Conservation (phyloP, 441 rosid genomes). For the Jatropha podagrica region DNA sequence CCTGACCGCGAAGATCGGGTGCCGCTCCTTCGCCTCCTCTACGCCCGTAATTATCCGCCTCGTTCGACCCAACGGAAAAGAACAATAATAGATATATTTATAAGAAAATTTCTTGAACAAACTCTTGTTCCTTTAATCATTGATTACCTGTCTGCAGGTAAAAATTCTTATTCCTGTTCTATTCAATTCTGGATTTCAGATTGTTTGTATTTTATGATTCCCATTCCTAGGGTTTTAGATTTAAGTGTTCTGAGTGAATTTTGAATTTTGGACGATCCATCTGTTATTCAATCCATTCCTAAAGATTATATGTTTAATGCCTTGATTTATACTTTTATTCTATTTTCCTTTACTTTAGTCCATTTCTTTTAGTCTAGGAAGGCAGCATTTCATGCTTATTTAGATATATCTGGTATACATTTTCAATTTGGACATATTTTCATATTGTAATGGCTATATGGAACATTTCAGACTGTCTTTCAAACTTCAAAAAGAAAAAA, state of each 20-base stretch:
- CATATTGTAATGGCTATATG: too few relatives aligned
- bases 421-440: too few relatives aligned
- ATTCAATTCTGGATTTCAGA: background rate
- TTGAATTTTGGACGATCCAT: background rate
- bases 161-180: background rate
- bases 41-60: constrained; percentile 10
- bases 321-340: background rate
- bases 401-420: background rate
- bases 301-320: background rate
- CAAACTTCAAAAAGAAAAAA: too few relatives aligned
- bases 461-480: too few relatives aligned
- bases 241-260: background rate
- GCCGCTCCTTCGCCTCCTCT: constrained; percentile 14
- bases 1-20: constrained; percentile 28
- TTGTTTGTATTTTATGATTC: background rate
- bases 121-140: background rate
- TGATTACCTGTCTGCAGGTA: constrained; percentile 7
- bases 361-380: too few relatives aligned
- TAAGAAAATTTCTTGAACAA: background rate
- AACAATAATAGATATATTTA: background rate
- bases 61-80: background rate
- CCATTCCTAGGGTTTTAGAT: background rate
- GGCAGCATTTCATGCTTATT: too few relatives aligned
- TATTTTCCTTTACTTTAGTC: too few relatives aligned
- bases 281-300: background rate